Percentiles rank a stretch among this genome's conserved stretches.
Evolutionary conservation across 768 basidiomycete species (phyloP).

Genomic region (Mycena chlorophos): DNA sequence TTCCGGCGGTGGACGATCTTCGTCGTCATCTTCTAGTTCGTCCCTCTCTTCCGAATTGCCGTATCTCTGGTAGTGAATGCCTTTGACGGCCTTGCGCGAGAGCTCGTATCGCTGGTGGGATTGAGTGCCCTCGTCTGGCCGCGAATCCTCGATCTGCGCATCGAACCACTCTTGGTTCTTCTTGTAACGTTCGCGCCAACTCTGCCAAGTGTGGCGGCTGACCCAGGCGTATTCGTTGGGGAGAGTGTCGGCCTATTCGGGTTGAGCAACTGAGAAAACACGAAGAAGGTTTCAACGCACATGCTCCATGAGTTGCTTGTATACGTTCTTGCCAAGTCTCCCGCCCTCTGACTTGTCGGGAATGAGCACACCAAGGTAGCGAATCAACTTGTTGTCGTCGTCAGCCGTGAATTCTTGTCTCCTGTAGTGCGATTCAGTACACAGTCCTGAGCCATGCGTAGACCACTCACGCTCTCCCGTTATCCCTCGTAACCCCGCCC

Average conservation of each 20-base stretch:
- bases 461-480: constrained; percentile 4
- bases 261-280: not conserved
- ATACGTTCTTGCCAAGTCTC: constrained; percentile 38
- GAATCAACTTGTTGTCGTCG: constrained; percentile 41
- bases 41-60: not conserved
- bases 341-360: constrained; percentile 42
- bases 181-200: constrained; percentile 52
- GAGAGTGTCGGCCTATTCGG: constrained; percentile 19
- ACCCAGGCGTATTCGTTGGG: constrained; percentile 39
- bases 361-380: constrained; percentile 36
- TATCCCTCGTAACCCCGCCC: constrained; percentile 26
- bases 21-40: not conserved
- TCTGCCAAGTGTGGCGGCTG: constrained; percentile 42
- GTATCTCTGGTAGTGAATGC: not conserved
- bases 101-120: constrained; percentile 29
- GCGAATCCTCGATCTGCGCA: constrained; percentile 33
- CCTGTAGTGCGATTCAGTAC: constrained; percentile 2
- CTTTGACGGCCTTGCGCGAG: constrained; percentile 23
- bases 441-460: not conserved
- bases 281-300: constrained; percentile 7
- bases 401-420: constrained; percentile 36
- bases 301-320: constrained; percentile 28
- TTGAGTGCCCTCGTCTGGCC: constrained; percentile 23
- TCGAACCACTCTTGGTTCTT: constrained; percentile 38
- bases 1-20: not conserved